Percentiles rank a stretch among this genome's conserved stretches.
Conservation (phyloP, 148 eudicot species). For the Rheum nobile region DNA sequence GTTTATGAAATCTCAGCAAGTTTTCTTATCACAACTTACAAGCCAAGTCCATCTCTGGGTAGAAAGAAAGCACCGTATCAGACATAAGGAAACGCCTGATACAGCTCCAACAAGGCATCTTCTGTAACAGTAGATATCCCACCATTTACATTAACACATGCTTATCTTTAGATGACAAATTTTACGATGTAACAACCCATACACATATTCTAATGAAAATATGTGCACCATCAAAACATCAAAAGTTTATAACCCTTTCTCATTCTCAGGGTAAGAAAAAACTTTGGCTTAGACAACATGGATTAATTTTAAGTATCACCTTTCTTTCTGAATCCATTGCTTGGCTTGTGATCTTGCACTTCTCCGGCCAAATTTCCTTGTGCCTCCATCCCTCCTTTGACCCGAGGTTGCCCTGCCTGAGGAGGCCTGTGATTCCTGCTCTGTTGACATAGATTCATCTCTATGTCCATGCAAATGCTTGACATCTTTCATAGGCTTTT, state of each 20-base stretch:
- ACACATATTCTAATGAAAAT: neutral
- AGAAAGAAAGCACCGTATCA: neutral
- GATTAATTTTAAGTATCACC: neutral
- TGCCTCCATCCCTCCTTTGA: conserved; percentile 19
- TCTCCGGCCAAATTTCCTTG: conserved; percentile 27
- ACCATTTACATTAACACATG: neutral
- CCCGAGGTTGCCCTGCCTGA: conserved; percentile 12
- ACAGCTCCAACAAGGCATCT: neutral
- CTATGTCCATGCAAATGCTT: neutral
- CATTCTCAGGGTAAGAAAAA: neutral
- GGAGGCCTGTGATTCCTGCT: conserved; percentile 3
- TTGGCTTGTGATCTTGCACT: conserved; percentile 28
- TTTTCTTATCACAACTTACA: no score
- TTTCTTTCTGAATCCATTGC: conserved; percentile 47
- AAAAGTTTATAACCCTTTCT: neutral
- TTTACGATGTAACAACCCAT: neutral
- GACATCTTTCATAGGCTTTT: conserved; percentile 12
- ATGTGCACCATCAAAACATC: neutral
- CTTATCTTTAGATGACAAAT: neutral
- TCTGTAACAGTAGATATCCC: neutral
- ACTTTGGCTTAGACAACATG: neutral
- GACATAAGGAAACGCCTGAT: neutral
- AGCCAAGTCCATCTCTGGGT: no score
- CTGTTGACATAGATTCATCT: neutral
- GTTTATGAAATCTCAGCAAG: no score